Evolutionary conservation across 805 yeast species (phyloP).

Genomic region (Schwanniomyces yamadae): DNA sequence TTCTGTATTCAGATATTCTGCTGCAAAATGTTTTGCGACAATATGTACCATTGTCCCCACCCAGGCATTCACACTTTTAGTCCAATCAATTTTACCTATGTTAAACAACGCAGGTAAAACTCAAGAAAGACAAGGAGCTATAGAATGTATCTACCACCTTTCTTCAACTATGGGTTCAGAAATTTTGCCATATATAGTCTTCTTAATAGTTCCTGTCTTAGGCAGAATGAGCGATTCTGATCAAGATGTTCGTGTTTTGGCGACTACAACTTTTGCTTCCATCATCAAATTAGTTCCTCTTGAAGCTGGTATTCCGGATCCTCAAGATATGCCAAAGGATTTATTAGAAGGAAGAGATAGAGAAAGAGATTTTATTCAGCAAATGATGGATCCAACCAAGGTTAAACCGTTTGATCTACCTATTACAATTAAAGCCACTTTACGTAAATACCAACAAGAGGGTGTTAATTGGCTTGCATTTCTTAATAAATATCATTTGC

Average conservation of each 20-base stretch:
- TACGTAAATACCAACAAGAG: conserved; percentile 94
- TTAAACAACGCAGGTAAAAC: conserved; percentile 71
- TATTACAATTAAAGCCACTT: conserved; percentile 85
- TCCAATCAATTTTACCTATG: conserved; percentile 76
- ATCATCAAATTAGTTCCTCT: conserved; percentile 93
- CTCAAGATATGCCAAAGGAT: conserved; percentile 83
- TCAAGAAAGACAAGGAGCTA: conserved; percentile 85
- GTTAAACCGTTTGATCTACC: conserved; percentile 87
- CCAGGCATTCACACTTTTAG: conserved; percentile 71
- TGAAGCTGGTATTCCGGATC: conserved; percentile 97
- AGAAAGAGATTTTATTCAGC: conserved; percentile 91
- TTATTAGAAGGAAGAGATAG: conserved; percentile 85
- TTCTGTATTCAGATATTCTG: conserved; percentile 84
- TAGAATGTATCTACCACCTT: conserved; percentile 85
- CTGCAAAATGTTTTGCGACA: conserved; percentile 85
- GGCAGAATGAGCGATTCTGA: conserved; percentile 98
- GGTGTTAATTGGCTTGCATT: conserved; percentile 99
- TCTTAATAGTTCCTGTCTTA: conserved; percentile 90
- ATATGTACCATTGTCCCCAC: conserved; percentile 70
- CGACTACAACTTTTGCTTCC: conserved; percentile 95
- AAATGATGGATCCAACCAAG: conserved; percentile 96
- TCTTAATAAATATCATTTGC: conserved; percentile 88
- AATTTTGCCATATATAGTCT: conserved; percentile 91
- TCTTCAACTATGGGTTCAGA: conserved; percentile 82
- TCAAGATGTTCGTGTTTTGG: conserved; percentile 79